These are phyloP conservation scores for Apophysomyces ossiformis DNA, from an alignment of 371 early-diverging fungal genomes.

Conservation along the genomic window DNA sequence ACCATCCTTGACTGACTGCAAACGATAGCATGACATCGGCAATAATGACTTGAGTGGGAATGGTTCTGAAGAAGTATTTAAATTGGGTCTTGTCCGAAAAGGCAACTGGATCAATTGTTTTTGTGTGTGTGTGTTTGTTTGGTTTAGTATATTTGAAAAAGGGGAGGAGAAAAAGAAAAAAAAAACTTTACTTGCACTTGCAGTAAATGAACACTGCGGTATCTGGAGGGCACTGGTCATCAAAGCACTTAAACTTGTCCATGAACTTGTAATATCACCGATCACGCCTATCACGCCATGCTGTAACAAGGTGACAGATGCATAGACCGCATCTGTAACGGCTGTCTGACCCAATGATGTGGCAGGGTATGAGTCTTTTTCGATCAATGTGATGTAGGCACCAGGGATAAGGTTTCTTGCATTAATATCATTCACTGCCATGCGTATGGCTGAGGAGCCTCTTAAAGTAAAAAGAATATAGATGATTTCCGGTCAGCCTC, in stretches of 20 bases:
- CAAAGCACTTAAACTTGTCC: conserved; percentile 58
- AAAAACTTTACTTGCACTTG: conserved; percentile 40
- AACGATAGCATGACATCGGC: conserved; percentile 53
- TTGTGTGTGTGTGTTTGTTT: background rate
- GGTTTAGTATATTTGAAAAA: background rate
- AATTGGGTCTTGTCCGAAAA: conserved; percentile 51
- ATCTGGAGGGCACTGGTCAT: conserved; percentile 58
- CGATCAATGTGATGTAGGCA: conserved; percentile 61
- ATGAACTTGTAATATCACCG: conserved; percentile 58
- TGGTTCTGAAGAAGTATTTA: conserved; percentile 59
- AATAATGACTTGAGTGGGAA: conserved; percentile 51
- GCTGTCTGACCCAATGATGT: conserved; percentile 45
- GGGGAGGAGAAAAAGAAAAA: background rate
- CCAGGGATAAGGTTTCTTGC: conserved; percentile 55
- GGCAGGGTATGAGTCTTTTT: conserved; percentile 64
- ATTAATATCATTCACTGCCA: conserved; percentile 65
- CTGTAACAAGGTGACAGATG: conserved; percentile 60
- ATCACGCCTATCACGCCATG: conserved; percentile 61
- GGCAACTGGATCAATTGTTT: conserved; percentile 25
- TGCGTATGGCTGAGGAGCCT: conserved; percentile 65
- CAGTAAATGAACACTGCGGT: conserved; percentile 61
- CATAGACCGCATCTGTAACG: conserved; percentile 62
- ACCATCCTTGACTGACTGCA: conserved; percentile 51
- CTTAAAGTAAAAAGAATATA: conserved; percentile 25
- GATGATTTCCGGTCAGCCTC: too few relatives aligned